These are phyloP conservation scores for Volvox carteri DNA, from an alignment of 163 green algal species.

Conservation along the genomic window DNA sequence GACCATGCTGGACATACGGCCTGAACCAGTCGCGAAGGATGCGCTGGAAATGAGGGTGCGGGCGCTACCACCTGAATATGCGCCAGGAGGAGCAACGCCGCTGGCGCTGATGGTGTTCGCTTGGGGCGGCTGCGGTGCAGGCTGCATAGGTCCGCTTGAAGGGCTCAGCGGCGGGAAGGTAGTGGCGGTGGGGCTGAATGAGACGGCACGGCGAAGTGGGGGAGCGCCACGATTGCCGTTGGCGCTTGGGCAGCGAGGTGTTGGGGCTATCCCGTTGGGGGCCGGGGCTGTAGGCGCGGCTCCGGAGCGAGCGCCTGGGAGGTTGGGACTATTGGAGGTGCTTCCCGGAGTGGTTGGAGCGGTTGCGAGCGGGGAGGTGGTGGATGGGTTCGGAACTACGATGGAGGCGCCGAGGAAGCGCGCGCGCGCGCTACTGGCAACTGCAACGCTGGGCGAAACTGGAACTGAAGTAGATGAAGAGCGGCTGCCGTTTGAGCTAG, in stretches of 20 bases:
- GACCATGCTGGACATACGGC: constrained; percentile 7
- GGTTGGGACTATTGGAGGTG: not conserved
- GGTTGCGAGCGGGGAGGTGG: not conserved
- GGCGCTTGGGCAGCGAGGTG: not conserved
- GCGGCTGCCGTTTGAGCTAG: not conserved
- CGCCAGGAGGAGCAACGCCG: not conserved
- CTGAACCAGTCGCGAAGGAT: not conserved
- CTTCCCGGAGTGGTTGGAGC: not conserved
- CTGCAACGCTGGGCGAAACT: not conserved
- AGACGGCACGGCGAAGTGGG: constrained; percentile 31
- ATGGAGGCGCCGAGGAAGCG: not conserved
- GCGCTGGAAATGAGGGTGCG: not conserved
- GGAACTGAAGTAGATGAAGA: not conserved
- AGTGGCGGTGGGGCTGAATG: constrained; percentile 34
- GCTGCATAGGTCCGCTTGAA: not conserved
- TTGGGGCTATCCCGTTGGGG: not conserved
- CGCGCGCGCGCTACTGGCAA: not conserved
- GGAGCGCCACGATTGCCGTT: not conserved
- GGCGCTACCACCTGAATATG: not conserved
- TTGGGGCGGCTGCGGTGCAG: not conserved
- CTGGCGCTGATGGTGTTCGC: not conserved
- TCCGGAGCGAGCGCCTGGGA: not conserved
- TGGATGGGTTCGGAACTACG: not conserved
- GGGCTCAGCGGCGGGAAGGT: not conserved
- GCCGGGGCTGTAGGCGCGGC: not conserved